Evolutionary conservation across 1,284 basidiomycete genomes (phyloP).

Genomic region (Wallemia ichthyophaga): DNA sequence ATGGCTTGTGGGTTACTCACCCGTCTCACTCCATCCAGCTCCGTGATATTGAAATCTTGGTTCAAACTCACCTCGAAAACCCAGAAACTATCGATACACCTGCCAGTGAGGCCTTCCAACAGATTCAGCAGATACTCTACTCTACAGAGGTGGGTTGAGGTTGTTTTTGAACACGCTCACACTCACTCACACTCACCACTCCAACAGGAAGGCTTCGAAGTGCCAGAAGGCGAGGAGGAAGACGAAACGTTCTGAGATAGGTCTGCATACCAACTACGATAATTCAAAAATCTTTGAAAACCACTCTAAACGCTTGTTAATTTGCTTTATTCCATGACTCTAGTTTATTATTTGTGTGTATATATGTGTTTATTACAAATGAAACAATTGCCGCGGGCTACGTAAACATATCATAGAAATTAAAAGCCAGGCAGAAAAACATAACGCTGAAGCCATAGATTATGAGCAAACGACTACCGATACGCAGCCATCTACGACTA

Average conservation of each 20-base stretch:
- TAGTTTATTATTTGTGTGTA: too few relatives aligned
- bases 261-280: background rate
- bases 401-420: background rate
- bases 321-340: too few relatives aligned
- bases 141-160: conserved; percentile 45
- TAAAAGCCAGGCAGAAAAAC: conserved; percentile 29
- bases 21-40: conserved; percentile 23
- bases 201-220: conserved; percentile 33
- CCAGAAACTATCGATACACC: conserved; percentile 25
- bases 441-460: conserved; percentile 54
- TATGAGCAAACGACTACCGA: conserved; percentile 33
- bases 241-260: background rate
- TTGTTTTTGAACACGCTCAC: too few relatives aligned
- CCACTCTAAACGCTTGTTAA: too few relatives aligned
- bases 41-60: conserved; percentile 79
- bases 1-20: background rate
- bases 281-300: background rate
- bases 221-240: conserved; percentile 23
- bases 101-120: conserved; percentile 37
- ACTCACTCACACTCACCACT: background rate
- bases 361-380: background rate
- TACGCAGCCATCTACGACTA: conserved; percentile 26
- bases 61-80: conserved; percentile 33
- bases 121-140: conserved; percentile 82
- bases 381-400: background rate